Percentiles rank a stretch among this genome's conserved stretches.
phyloP scores from a whole-genome alignment of 108 stramenopile species.

The Pseudonitzschia delicatissima region DNA sequence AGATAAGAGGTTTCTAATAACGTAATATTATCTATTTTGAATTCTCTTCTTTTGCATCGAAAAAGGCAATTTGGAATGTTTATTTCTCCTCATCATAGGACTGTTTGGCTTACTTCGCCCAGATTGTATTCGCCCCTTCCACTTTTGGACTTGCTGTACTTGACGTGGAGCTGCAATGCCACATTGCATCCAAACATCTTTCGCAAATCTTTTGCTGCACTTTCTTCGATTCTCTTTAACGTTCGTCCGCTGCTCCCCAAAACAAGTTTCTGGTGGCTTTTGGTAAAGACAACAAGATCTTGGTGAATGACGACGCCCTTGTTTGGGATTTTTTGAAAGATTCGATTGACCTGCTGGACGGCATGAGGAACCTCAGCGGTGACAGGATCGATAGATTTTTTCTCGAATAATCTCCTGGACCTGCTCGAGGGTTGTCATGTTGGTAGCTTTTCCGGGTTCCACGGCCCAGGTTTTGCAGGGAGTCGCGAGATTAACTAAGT shows the following conservation, averaged over 20 bases:
- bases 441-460: slow-evolving; percentile 46
- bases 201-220: slow-evolving; percentile 59
- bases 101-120: slow-evolving; percentile 3
- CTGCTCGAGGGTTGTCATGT: slow-evolving; percentile 58
- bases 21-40: no score
- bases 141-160: slow-evolving; percentile 48
- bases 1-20: no score
- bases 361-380: slow-evolving; percentile 52
- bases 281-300: slow-evolving; percentile 73
- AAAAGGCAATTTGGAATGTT: no score
- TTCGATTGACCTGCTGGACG: slow-evolving; percentile 21
- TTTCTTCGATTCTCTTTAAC: slow-evolving; percentile 59
- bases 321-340: slow-evolving; percentile 22
- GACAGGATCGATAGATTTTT: slow-evolving; percentile 81
- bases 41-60: no score
- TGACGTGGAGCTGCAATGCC: slow-evolving; percentile 57
- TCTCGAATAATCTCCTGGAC: slow-evolving; percentile 89
- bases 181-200: slow-evolving; percentile 60
- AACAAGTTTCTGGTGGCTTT: slow-evolving; percentile 73
- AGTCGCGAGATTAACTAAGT: slow-evolving; percentile 66
- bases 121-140: slow-evolving; percentile 7
- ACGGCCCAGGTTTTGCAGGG: slow-evolving; percentile 68
- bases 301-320: slow-evolving; percentile 62
- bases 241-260: slow-evolving; percentile 61
- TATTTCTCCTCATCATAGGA: neutral